Base-by-base conservation (phyloP, 192 early-diverging fungal species). In the Coemansia sp. region DNA sequence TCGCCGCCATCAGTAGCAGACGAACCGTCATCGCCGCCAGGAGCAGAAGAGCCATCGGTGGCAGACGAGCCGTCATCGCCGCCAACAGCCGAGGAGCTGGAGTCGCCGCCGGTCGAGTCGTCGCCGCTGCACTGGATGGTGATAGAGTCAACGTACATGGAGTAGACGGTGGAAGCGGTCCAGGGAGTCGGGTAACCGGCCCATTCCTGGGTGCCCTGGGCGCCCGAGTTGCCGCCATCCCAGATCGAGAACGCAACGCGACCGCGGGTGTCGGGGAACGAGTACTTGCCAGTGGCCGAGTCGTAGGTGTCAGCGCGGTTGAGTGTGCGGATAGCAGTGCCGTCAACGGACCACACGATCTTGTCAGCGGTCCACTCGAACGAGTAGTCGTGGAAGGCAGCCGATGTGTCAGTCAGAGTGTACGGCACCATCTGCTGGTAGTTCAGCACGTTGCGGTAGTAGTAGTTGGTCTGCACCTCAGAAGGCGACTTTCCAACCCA, bases 391-490 rank as follows among this genome's bases (percentile, higher is more conserved):
- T 91, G 88, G 70, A 64, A 85, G 13, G 50, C 76, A 40, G 73
- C 69, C 5, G 86, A 76, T 1, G 85, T 84, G 22, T 88, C 74
- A 9, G 57, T 48, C n/a, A 86, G 44, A 2, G 79, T 60, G 5
- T 67, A 60, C 42, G 70, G 40, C 0, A 77, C 63, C 68, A 85
- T 84, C 70, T 85, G 76, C 5, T 68, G 81, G 67, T 87, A 89
- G 63, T 88, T 85, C 19, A 88, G 70, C 54, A 77, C 46, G 12
- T 75, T 69, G 51, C 82, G 68, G 65, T 75, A 87, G 72, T 89
- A 89, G 69, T 76, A 91, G 76, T 91, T 91, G 43, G 87, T 86
- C 77, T 91, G 87, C 38, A 85, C 87, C 68, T 84, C 58, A 9
- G 51, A 63, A 37, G 81, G 77, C 13, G 76, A 20, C 55, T 74